A percentile compares a stretch with the other conserved stretches of the same genome.
Evolutionary conservation across 2,329 filamentous ascomycete species (phyloP).

Genomic region (Neodidymelliopsis sp.): DNA sequence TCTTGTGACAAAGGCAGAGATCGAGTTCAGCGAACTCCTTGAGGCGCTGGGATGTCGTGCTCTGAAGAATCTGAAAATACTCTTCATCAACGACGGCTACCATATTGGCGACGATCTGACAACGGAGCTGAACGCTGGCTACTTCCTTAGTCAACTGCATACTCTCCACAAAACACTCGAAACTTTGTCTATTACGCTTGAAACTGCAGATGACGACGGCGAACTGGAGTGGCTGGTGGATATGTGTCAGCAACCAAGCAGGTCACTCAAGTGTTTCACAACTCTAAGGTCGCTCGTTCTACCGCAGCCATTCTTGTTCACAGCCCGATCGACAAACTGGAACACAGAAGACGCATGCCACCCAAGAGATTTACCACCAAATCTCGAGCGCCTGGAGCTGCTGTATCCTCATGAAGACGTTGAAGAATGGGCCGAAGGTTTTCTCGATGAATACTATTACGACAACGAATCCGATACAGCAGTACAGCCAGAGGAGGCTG

Average conservation of each 20-base stretch:
- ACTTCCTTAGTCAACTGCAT: conserved; percentile 26
- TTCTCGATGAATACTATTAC: conserved; percentile 3
- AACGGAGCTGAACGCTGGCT: conserved; percentile 20
- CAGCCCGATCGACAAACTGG: neutral
- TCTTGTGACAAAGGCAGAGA: conserved; percentile 21
- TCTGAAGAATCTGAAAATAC: conserved; percentile 24
- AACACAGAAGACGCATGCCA: neutral
- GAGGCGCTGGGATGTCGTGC: conserved; percentile 27
- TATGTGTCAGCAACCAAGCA: conserved; percentile 17
- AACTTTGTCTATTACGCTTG: conserved; percentile 23
- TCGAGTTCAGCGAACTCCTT: conserved; percentile 26
- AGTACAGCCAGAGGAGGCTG: neutral
- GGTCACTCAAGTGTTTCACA: conserved; percentile 18
- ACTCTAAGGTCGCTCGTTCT: conserved; percentile 21
- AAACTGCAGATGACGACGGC: conserved; percentile 19
- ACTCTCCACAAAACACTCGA: conserved; percentile 18
- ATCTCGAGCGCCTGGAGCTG: conserved; percentile 24
- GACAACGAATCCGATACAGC: neutral
- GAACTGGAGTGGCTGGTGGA: conserved; percentile 24
- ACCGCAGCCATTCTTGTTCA: conserved; percentile 27
- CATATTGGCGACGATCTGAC: conserved; percentile 20
- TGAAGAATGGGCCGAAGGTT: conserved; percentile 17
- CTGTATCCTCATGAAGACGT: conserved; percentile 21
- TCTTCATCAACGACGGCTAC: conserved; percentile 28
- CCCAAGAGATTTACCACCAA: conserved; percentile 22